Base-by-base conservation (phyloP, 2,329 filamentous ascomycete species). In the Capronia epimyces region DNA sequence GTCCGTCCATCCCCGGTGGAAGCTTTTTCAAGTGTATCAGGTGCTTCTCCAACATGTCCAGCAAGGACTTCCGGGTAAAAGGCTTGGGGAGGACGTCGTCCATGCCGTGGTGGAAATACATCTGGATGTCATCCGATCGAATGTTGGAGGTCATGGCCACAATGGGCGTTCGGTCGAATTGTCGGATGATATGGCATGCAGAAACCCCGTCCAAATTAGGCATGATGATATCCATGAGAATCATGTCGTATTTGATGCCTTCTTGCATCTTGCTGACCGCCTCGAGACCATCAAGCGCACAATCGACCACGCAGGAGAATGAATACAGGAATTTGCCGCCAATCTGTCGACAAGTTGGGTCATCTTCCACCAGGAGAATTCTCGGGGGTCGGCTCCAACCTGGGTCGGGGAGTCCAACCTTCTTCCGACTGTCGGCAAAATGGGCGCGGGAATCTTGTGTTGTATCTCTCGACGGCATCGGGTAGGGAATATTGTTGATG, bases 131-230 rank as follows among this genome's bases (percentile, higher is more conserved):
- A 63, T 96, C 91, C 54, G 89, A 90, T 58, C 93, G 82, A 58
- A 98, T 97, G 65, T 97, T 98, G 2, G 91, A 96, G 2, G 93
- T 98, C 93, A 98, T 97, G 41, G 93, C 93, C 52, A 98, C 88
- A 62, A 98, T 94, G 0, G 93, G 93, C 4, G 83, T 81, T 31
- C 82, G 81, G 57, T 89, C 83, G 56, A 91, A 88, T 64, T 95
- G 87, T 46, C 91, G 83, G 59, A 98, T 96, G 56, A 95, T 82
- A 64, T 93, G 87, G 50, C 89, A 95, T 2, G 93, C 91, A 13
- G 90, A 95, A 4, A 97, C 89, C 60, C 93, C 93, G 63, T 97
- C 93, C 47, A 97, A 76, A 58, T 90, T 86, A 4, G 93, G 93
- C 93, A 98, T 97, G 61, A 98, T 95, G 58, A 98, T 91, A 65